phyloP scores from a whole-genome alignment of 805 yeast species.

The Komagataella pseudopastoris region DNA sequence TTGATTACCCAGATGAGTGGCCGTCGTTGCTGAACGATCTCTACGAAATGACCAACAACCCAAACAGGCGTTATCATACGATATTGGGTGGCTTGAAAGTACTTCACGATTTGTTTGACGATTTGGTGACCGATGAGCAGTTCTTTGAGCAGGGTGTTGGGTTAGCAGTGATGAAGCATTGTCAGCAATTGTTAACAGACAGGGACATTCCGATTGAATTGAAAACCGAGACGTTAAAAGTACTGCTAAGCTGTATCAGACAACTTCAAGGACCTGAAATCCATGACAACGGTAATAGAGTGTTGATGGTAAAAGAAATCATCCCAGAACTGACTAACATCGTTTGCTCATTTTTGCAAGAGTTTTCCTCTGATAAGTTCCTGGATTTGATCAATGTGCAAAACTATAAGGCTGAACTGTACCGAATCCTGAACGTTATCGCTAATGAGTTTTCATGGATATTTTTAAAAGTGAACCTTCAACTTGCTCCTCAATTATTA shows the following conservation, averaged over 20 bases:
- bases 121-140: constrained; percentile 73
- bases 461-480: constrained; percentile 3
- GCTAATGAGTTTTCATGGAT: constrained; percentile 12
- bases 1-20: constrained; percentile 96
- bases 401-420: constrained; percentile 15
- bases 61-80: constrained; percentile 6
- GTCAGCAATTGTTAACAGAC: constrained; percentile 25
- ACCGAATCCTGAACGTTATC: constrained; percentile 12
- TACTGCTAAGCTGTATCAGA: constrained; percentile 38
- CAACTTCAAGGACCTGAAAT: constrained; percentile 41
- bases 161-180: constrained; percentile 32
- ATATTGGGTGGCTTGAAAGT: constrained; percentile 45
- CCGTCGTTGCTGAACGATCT: constrained; percentile 47
- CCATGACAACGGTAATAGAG: constrained; percentile 21
- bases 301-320: constrained; percentile 17
- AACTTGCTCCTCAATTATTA: constrained; percentile 3
- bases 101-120: constrained; percentile 71
- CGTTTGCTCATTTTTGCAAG: constrained; percentile 6
- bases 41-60: constrained; percentile 14
- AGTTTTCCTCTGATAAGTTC: constrained; percentile 1
- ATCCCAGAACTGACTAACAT: constrained; percentile 15
- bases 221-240: constrained; percentile 31
- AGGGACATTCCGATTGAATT: constrained; percentile 14
- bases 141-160: constrained; percentile 73
- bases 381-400: constrained; percentile 8